Base-by-base conservation (phyloP, 1,284 basidiomycete genomes). In the Psilocybe mexicana region DNA sequence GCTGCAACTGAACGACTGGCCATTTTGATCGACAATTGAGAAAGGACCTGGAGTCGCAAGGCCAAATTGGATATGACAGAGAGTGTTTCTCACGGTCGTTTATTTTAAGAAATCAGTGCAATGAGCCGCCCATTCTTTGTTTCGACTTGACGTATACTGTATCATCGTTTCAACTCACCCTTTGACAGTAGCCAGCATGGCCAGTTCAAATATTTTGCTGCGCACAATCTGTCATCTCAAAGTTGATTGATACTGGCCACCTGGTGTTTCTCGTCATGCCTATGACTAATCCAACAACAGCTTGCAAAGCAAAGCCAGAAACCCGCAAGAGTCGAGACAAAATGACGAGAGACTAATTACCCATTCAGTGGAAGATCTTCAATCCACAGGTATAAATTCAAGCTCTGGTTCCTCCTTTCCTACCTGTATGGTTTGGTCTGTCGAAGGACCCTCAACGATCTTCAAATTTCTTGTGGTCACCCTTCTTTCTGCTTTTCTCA, bases 1-100 rank as follows among this genome's bases (percentile, higher is more conserved):
- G 74, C 73, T 33, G 68, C 69, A 52, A 65, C 69, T 43, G 66
- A 60, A 25, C 72, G 70, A 61, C 66, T 69, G 26, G 74, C 61
- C 72, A 75, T 77, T 47, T 55, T 63, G 26, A 36, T n/a, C 47
- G 44, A 23, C 25, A 30, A 43, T 18, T 18, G 18, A 18, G 18
- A 18, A 18, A 18, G 18, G 18, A 18, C 18, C 18, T 18, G 18
- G 18, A 18, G 18, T 18, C 18, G 18, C 18, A 18, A 18, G 18
- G 18, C 18, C 18, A 18, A 18, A 18, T 6, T n/a, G 6, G 40
- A 6, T 12, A 43, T 14, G 40, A 14, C 40, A n/a, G 18, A 18
- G 18, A 18, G 40, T 12, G 33, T 36, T 49, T 49, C 47, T 18
- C 47, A 49, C 47, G 47, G 18, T 33, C 14, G 38, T 36, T 36